Evolutionary conservation across 352 stramenopile genomes (phyloP).

Genomic region (Phytophthora cactorum): DNA sequence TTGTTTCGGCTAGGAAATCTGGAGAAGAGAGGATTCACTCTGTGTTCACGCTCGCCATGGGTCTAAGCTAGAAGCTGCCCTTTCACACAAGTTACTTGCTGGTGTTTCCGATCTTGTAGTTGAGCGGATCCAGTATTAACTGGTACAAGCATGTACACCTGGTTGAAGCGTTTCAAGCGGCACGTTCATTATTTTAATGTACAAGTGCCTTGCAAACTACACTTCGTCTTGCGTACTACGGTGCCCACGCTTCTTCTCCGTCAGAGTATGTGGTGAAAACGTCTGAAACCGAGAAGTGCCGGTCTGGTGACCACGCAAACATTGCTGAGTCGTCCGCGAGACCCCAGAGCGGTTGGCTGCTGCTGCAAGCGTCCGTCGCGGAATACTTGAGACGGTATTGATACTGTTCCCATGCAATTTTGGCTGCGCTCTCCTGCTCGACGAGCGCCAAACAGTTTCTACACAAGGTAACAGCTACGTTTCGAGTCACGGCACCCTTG

Average conservation of each 20-base stretch:
- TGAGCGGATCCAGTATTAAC: too few relatives aligned
- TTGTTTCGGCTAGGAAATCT: too few relatives aligned
- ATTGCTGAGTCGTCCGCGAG: slow-evolving; percentile 14
- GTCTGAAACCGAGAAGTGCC: slow-evolving; percentile 19
- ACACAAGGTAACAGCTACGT: slow-evolving; percentile 15
- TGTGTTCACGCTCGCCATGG: too few relatives aligned
- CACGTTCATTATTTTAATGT: background rate
- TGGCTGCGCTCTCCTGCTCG: slow-evolving; percentile 1
- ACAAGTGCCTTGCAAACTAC: background rate
- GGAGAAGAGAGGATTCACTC: too few relatives aligned
- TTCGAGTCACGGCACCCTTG: slow-evolving; percentile 11
- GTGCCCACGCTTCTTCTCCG: slow-evolving; percentile 4
- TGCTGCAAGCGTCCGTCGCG: slow-evolving; percentile 15
- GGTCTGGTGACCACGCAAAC: slow-evolving; percentile 19
- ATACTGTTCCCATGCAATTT: slow-evolving; percentile 25
- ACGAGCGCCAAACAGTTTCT: slow-evolving; percentile 8
- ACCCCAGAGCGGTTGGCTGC: slow-evolving; percentile 15
- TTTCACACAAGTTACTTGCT: too few relatives aligned
- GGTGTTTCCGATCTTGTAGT: too few relatives aligned
- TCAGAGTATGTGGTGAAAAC: slow-evolving; percentile 7
- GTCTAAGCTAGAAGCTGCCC: too few relatives aligned
- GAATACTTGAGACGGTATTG: slow-evolving; percentile 15
- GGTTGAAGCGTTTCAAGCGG: background rate
- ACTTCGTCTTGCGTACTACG: background rate
- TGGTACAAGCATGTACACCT: too few relatives aligned